These are phyloP conservation scores for Tolypocladium ophioglossoides DNA, from an alignment of 2,329 filamentous ascomycete genomes.

Conservation along the genomic window DNA sequence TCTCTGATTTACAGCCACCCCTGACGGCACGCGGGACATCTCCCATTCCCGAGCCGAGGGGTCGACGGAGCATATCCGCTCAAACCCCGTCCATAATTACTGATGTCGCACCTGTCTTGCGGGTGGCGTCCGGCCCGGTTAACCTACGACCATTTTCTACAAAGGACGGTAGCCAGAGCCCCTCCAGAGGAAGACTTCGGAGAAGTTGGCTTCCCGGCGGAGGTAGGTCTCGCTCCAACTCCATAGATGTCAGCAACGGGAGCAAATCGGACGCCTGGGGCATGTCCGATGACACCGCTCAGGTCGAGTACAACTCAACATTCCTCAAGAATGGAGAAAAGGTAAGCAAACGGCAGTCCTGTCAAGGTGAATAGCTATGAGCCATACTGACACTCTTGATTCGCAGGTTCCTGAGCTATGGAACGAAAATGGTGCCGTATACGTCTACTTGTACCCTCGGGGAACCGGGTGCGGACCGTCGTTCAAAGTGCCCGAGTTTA, in stretches of 20 bases:
- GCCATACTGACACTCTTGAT: not conserved
- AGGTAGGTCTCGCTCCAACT: conserved; percentile 39
- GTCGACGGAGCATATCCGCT: conserved; percentile 36
- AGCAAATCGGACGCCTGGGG: conserved; percentile 38
- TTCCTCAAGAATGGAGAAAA: conserved; percentile 44
- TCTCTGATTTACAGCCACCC: conserved; percentile 11
- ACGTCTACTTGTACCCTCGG: conserved; percentile 46
- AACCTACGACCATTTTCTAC: conserved; percentile 14
- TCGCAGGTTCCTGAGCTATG: conserved; percentile 53
- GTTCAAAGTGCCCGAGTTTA: conserved; percentile 47
- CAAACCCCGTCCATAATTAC: conserved; percentile 26
- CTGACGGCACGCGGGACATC: conserved; percentile 17
- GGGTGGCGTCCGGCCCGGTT: conserved; percentile 19
- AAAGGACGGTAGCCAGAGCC: conserved; percentile 30
- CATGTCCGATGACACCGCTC: conserved; percentile 36
- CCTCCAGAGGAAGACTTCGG: conserved; percentile 33
- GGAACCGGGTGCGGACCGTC: conserved; percentile 41
- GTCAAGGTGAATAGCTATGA: not conserved
- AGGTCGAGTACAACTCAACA: conserved; percentile 44
- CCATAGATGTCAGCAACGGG: conserved; percentile 19
- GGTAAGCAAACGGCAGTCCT: conserved; percentile 21
- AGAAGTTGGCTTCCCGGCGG: conserved; percentile 44
- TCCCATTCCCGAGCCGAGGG: conserved; percentile 26
- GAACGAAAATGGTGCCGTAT: conserved; percentile 48
- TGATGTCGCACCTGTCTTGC: conserved; percentile 16